Base-by-base conservation (phyloP, 257 asterid species). In the Plantago elongata region DNA sequence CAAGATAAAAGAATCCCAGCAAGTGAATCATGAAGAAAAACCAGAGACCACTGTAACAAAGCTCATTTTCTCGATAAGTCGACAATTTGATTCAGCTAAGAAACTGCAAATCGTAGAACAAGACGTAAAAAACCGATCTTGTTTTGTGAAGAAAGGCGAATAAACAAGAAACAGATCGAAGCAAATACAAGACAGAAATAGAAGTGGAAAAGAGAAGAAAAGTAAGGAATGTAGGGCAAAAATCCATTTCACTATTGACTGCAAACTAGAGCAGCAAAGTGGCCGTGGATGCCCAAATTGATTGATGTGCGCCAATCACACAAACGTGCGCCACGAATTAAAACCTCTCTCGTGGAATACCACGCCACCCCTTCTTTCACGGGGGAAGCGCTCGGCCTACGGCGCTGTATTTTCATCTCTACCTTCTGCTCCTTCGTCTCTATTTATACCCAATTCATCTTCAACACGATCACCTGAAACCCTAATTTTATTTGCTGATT, bases 341-440 rank as follows among this genome's bases (percentile, higher is more conserved):
- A 34, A 13, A 78, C 90, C 88, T 75, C 72, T 81, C 86, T 74
- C 89, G 88, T 86, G 88, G 88, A 83, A 86, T 78, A 86, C 86
- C 86, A 75, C 84, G 84, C 84, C 84, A 73, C 88, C 84, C 84
- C 79, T 69, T 71, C 51, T 60, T 54, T 81, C 73, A 48, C 74
- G 83, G 73, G 86, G 86, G 72, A 75, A 79, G 95, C 83, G 86
- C 94, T 81, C 86, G 88, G 94, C 88, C 90, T 81, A 77, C 77
- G 94, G 86, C 90, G 79, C 77, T 65, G 50, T 40, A 48, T 11
- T 60, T 55, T 22, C 3, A 5, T 5, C 43, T 15, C 29, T 3
- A 1, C 43, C n/a, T n/a, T 3, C 4, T 10, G 48, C 49, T 14
- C 18, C 14, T 16, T 37, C 5, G 4, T 13, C 42, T n/a, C 51